phyloP scores from a whole-genome alignment of 2,329 filamentous ascomycete genomes.

The Cercospora sp. region DNA sequence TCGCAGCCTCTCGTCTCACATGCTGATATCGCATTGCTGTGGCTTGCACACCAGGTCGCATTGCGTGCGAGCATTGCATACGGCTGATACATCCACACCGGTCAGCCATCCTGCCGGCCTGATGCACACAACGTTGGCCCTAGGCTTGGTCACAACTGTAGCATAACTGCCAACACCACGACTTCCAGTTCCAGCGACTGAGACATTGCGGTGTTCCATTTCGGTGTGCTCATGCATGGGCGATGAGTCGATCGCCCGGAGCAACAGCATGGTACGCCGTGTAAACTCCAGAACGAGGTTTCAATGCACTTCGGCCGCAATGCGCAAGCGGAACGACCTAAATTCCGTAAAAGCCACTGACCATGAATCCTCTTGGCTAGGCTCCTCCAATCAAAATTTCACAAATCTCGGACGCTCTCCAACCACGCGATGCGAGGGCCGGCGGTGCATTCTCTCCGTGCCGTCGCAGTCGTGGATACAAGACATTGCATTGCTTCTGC shows the following conservation, averaged over 20 bases:
- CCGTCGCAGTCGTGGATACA: background rate
- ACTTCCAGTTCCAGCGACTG: background rate
- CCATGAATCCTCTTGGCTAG: background rate
- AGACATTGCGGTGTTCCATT: constrained; percentile 1
- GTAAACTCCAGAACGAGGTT: background rate
- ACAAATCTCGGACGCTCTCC: background rate
- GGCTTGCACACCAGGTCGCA: background rate
- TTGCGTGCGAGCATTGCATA: background rate
- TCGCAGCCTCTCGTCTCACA: background rate
- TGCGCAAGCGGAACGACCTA: constrained; percentile 6
- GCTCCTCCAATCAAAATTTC: constrained; percentile 5
- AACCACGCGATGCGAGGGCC: background rate
- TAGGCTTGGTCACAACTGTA: background rate
- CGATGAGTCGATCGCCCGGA: constrained; percentile 8
- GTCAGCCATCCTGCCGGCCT: background rate
- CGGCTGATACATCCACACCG: background rate
- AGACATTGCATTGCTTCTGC: background rate
- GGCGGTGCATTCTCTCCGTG: background rate
- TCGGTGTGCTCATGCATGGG: background rate
- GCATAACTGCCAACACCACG: background rate
- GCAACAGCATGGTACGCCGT: background rate
- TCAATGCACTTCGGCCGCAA: constrained; percentile 1
- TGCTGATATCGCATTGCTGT: background rate
- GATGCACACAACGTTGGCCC: background rate
- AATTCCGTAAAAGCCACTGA: background rate